These are phyloP conservation scores for Breviolum minutum DNA, from an alignment of 73 alveolate genomes.

Conservation along the genomic window DNA sequence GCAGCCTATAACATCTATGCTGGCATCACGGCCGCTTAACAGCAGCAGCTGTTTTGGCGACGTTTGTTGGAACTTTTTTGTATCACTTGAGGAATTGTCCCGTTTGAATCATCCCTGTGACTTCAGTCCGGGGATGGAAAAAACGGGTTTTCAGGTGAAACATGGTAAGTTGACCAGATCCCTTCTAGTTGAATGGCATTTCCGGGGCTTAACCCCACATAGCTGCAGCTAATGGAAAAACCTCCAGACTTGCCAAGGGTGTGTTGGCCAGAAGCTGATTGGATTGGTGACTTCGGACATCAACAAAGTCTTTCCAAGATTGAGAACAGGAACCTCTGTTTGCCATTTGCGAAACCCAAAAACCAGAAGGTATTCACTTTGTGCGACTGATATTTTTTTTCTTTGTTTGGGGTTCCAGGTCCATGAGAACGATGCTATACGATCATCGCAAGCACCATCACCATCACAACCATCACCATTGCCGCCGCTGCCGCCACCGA, in stretches of 20 bases:
- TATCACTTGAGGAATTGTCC: too few relatives aligned
- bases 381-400: neutral
- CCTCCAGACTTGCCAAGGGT: too few relatives aligned
- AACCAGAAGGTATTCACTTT: neutral
- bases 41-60: neutral
- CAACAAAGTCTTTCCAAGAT: too few relatives aligned
- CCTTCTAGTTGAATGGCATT: neutral
- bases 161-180: neutral
- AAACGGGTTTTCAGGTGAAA: neutral
- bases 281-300: too few relatives aligned
- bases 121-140: neutral
- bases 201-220: too few relatives aligned
- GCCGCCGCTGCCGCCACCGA: too few relatives aligned
- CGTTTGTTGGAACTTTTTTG: neutral
- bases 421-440: too few relatives aligned
- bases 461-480: neutral
- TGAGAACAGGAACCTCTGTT: neutral
- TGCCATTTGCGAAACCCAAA: neutral
- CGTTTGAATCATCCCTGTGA: neutral
- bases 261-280: too few relatives aligned
- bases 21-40: slow-evolving; percentile 30
- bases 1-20: slow-evolving; percentile 81
- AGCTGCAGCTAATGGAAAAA: too few relatives aligned
- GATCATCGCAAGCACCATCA: neutral
- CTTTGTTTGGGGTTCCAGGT: too few relatives aligned